phyloP scores from a whole-genome alignment of 495 filamentous ascomycete species.

The Talaromyces thailandensis region DNA sequence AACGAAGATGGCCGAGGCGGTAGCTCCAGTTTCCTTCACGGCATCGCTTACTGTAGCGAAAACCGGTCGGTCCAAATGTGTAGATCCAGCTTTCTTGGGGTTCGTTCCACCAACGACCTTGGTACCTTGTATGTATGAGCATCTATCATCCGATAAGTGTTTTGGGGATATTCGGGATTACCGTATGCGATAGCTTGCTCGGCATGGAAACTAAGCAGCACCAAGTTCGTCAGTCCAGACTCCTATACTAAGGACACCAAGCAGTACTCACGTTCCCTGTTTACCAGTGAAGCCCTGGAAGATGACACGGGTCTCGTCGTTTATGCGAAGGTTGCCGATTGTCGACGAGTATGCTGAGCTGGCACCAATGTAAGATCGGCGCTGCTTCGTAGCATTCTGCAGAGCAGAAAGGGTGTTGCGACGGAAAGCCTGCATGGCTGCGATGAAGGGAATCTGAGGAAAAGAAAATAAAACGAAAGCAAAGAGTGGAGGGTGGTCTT shows the following conservation, averaged over 20 bases:
- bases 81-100: slow-evolving; percentile 91
- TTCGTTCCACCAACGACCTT: slow-evolving; percentile 98
- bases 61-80: slow-evolving; percentile 86
- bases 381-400: slow-evolving; percentile 40
- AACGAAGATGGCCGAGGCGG: slow-evolving; percentile 92
- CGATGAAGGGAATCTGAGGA: slow-evolving; percentile 15
- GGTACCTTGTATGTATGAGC: slow-evolving; percentile 57
- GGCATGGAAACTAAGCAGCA: slow-evolving; percentile 73
- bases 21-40: slow-evolving; percentile 83
- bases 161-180: slow-evolving; percentile 33
- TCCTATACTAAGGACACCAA: slow-evolving; percentile 7
- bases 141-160: slow-evolving; percentile 12
- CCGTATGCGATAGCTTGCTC: slow-evolving; percentile 97
- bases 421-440: slow-evolving; percentile 47
- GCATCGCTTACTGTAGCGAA: slow-evolving; percentile 86
- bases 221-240: slow-evolving; percentile 31
- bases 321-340: slow-evolving; percentile 86
- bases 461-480: slow-evolving; percentile 8
- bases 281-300: slow-evolving; percentile 98
- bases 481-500: not conserved
- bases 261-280: slow-evolving; percentile 87
- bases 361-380: slow-evolving; percentile 60
- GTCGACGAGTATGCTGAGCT: slow-evolving; percentile 70
- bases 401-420: slow-evolving; percentile 40
- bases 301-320: slow-evolving; percentile 82